Base-by-base conservation (phyloP, 2,329 filamentous ascomycete species). In the Alternaria solani region DNA sequence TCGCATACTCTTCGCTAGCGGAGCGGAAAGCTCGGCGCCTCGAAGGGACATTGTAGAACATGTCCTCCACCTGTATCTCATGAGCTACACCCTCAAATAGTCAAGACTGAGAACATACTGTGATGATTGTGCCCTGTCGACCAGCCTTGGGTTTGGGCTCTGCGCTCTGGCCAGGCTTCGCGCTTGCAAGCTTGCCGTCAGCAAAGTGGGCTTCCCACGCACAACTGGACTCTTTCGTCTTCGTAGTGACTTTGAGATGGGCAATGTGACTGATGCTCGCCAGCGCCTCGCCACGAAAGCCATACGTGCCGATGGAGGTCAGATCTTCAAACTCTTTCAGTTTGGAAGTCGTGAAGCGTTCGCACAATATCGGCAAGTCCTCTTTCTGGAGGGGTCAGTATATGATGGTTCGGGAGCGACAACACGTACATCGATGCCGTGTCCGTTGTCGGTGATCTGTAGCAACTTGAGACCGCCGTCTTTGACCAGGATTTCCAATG, bases 201-300 rank as follows among this genome's bases (percentile, higher is more conserved):
- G 91, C 87, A 75, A 97, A 99, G 67, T 92, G 88, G 23, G 94
- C 94, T 75, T 92, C 89, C 91, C 92, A 99, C 16, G 95, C 95
- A 79, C 93, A 91, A 68, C 88, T 89, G 0, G 94, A 96, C 43
- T 93, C 89, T 59, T 91, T 90, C 1, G 94, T 98, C 77, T 93
- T 96, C 7, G 96, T 99, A 1, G 94, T 98, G 43, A 99, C 93
- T 4, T 90, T 93, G 23, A 99, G 85, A 81, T 99, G 96, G 34
- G 96, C 94, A 70, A 99, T 97, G 76, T 99, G 95, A 75, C 94
- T 98, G 77, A 99, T 99, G 80, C 95, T 98, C 14, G 95, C 95
- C 55, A 99, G 82, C 4, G 95, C 95, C 80, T 99, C 95, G 56
- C 95, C 95, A 54, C 95, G 91, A 75, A 99, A 99, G n/a, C 95